These are phyloP conservation scores for Parascedosporium putredinis DNA, from an alignment of 2,329 filamentous ascomycete species.

Conservation along the genomic window DNA sequence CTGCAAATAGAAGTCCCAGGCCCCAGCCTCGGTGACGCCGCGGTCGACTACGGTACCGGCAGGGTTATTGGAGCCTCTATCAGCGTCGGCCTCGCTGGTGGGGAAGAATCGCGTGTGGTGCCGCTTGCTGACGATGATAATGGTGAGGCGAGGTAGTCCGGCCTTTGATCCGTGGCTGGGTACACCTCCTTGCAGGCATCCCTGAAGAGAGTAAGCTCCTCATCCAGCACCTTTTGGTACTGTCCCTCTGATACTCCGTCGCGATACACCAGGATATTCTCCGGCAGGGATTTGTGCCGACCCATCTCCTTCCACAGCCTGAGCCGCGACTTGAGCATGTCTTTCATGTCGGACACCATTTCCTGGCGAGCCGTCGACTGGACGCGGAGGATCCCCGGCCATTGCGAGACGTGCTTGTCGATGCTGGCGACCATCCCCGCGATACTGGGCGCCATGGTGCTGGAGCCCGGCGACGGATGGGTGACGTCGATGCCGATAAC, in stretches of 20 bases:
- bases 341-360: slow-evolving; percentile 55
- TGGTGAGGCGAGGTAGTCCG: slow-evolving; percentile 49
- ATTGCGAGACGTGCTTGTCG: slow-evolving; percentile 62
- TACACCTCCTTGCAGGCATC: slow-evolving; percentile 41
- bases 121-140: slow-evolving; percentile 77
- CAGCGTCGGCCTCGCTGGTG: slow-evolving; percentile 36
- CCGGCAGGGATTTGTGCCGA: slow-evolving; percentile 39
- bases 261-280: slow-evolving; percentile 74
- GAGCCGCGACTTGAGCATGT: slow-evolving; percentile 56
- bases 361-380: slow-evolving; percentile 54
- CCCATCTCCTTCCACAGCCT: slow-evolving; percentile 40
- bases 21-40: slow-evolving; percentile 61
- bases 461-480: slow-evolving; percentile 52
- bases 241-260: slow-evolving; percentile 87
- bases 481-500: slow-evolving; percentile 83
- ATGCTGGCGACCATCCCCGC: slow-evolving; percentile 72
- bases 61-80: slow-evolving; percentile 51
- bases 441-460: slow-evolving; percentile 54
- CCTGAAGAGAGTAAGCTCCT: slow-evolving; percentile 58
- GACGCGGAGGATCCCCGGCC: slow-evolving; percentile 61
- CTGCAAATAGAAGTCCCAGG: slow-evolving; percentile 80
- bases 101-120: slow-evolving; percentile 86
- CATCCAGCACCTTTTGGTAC: slow-evolving; percentile 55
- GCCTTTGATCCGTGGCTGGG: slow-evolving; percentile 18
- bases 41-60: slow-evolving; percentile 80